Conservation (phyloP, 148 eudicot genomes). For the Spergularia marina region DNA sequence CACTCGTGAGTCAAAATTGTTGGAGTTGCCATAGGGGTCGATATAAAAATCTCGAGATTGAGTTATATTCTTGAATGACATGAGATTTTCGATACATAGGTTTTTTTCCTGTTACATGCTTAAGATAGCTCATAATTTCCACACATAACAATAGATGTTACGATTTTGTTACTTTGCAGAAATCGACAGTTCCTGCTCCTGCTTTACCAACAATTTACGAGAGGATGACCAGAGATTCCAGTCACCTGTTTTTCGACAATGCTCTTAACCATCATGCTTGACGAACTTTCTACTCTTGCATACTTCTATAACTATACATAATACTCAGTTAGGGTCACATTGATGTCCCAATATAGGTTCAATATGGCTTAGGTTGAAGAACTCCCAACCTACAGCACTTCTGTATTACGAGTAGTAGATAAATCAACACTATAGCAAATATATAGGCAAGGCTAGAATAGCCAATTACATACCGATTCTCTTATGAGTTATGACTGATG, state of each 20-base stretch:
- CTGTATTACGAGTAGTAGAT: slow-evolving; percentile 31
- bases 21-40: not conserved
- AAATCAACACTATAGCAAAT: slow-evolving; percentile 4
- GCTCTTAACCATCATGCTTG: slow-evolving; percentile 26
- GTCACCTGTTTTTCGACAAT: slow-evolving; percentile 25
- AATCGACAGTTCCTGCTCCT: slow-evolving; percentile 18
- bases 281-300: not conserved
- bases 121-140: not conserved
- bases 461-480: slow-evolving; percentile 13
- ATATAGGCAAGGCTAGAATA: slow-evolving; percentile 19
- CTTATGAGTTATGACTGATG: not conserved
- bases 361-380: slow-evolving; percentile 20
- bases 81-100: not conserved
- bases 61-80: too few species aligned
- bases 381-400: slow-evolving; percentile 21
- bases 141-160: not conserved
- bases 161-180: slow-evolving; percentile 15
- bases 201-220: slow-evolving; percentile 23
- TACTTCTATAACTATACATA: slow-evolving; percentile 10
- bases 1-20: not conserved
- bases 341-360: slow-evolving; percentile 15
- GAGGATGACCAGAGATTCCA: slow-evolving; percentile 24
- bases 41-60: too few species aligned
- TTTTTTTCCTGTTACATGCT: not conserved
- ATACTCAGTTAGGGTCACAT: slow-evolving; percentile 11